Evolutionary conservation across 2,329 filamentous ascomycete species (phyloP), one percentile per base, ranked within the genome.

Genomic region (Amylocarpus encephaloides): DNA sequence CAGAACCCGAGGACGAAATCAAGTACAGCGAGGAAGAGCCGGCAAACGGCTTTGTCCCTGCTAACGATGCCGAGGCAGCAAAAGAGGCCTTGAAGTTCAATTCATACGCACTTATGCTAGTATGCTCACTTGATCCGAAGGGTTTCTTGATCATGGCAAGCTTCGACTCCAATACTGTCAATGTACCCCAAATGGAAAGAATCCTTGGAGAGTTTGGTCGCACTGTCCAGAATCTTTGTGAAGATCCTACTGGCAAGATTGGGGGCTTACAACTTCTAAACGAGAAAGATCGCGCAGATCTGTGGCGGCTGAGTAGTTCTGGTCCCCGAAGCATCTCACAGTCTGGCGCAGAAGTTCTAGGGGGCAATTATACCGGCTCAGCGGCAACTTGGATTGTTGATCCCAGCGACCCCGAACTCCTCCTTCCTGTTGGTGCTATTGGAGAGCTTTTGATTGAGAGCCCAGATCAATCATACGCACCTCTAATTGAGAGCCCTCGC

Each of bases 81-180:
- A 55, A 50, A 3, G 59, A 62, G 42, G 59, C 57, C 2, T 52
- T 63, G 43, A 70, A 72, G 51, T 73, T 73, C 59, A 74, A 73
- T 47, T 67, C 72, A 0, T 76, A 76, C 51, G 69, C 73, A 4
- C 64, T 76, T 2, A 77, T 76, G 74, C 52, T 76, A 18, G 73
- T 65, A 2, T 74, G 67, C 56, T 70, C 70, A 5, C 68, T 74
- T 5, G 62, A 64, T 18, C 70, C 69, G 51, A 66, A 56, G 6
- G 71, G 72, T 1, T 70, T 75, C 48, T 60, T 69, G 49, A 65
- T 73, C 10, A 69, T 68, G 18, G 71, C 71, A 1, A 73, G 67
- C 54, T 73, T 73, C 34, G 71, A 73, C 39, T 66, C 56, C 46
- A 65, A 58, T 16, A 32, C 71, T n/a, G 60, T 72, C 16, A 55